Base-by-base conservation (phyloP, 1,139 yeast genomes). In the Magnusiomyces ingens region DNA sequence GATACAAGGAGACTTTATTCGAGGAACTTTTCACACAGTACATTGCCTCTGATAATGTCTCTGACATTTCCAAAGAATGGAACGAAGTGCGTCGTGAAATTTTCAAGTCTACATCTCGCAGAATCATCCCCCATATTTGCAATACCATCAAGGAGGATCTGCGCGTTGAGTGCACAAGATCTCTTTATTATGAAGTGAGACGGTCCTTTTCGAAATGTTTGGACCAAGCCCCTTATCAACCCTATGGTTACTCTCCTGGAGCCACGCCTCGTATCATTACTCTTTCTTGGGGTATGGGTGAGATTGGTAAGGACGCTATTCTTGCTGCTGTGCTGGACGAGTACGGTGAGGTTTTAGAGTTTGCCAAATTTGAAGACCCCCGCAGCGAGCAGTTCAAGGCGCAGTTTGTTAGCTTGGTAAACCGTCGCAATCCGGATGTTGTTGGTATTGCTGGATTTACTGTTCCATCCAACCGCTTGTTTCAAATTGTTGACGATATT, bases 221-320 rank as follows among this genome's bases (percentile, higher is more conserved):
- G 48, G 94, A 93, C 67, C 98, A 91, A 72, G 96, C 98, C 1
- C 97, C 99, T 22, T 91, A 75, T 69, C 82, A 86, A 60, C 96
- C 98, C 10, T 77, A 78, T 52, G 85, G 87, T 2, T 85, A 77
- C 60, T 87, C 81, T 51, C 77, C 79, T 57, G 96, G 97, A 45
- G 85, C 95, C 5, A 78, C 84, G 54, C 95, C 99, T 26, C 82
- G 87, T 58, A 93, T 90, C 0, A 74, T 94, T 58, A 82, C 96
- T 0, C 66, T 93, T 45, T 80, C 96, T 0, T 83, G 87, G 60
- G 99, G 99, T 61, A 84, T 84, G 68, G 96, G 95, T 65, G 85
- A 83, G 57, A 81, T 75, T 66, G 78, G 79, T 50, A 82, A 81
- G 56, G 95, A 93, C 70, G 96, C 98, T 2, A 88, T 90, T 43